These are phyloP conservation scores for Ustilago hordei DNA, from an alignment of 1,284 basidiomycete species.

Conservation along the genomic window DNA sequence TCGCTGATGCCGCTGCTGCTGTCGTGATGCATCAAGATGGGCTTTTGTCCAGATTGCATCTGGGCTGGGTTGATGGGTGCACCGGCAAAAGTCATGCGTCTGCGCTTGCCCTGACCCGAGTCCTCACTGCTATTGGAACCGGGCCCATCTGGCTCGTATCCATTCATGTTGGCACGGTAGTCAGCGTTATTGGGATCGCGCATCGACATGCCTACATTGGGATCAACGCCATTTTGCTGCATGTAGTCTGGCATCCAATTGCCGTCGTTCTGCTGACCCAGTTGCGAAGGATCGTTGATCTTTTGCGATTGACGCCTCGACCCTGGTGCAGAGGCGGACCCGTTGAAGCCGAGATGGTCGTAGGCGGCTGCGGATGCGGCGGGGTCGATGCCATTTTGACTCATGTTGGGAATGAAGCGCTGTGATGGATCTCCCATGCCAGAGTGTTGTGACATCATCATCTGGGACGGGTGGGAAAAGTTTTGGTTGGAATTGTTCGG, in stretches of 20 bases:
- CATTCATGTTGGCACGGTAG: constrained; percentile 25
- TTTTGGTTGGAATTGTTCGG: constrained; percentile 19
- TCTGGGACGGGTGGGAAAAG: constrained; percentile 33
- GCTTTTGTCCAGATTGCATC: constrained; percentile 23
- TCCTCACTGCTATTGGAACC: constrained; percentile 40
- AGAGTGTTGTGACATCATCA: constrained; percentile 40
- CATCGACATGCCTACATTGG: constrained; percentile 25
- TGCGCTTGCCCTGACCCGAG: constrained; percentile 37
- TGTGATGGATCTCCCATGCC: constrained; percentile 27
- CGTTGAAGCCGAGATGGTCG: constrained; percentile 47
- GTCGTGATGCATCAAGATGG: constrained; percentile 32
- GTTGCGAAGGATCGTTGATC: constrained; percentile 16
- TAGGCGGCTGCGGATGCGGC: constrained; percentile 52
- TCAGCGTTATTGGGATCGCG: constrained; percentile 22
- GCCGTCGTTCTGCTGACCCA: constrained; percentile 12
- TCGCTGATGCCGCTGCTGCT: constrained; percentile 38
- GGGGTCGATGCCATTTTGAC: constrained; percentile 25
- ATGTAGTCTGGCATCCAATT: constrained; percentile 29
- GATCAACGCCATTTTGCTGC: constrained; percentile 18
- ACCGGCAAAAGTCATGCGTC: constrained; percentile 51
- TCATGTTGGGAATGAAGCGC: constrained; percentile 23
- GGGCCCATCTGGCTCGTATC: constrained; percentile 39
- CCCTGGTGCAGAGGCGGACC: constrained; percentile 30
- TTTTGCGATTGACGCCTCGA: constrained; percentile 38
- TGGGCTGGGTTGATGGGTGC: constrained; percentile 26